Evolutionary conservation across 1,284 basidiomycete species (phyloP), one percentile per base, ranked within the genome.

Genomic region (Leccinum huronense): DNA sequence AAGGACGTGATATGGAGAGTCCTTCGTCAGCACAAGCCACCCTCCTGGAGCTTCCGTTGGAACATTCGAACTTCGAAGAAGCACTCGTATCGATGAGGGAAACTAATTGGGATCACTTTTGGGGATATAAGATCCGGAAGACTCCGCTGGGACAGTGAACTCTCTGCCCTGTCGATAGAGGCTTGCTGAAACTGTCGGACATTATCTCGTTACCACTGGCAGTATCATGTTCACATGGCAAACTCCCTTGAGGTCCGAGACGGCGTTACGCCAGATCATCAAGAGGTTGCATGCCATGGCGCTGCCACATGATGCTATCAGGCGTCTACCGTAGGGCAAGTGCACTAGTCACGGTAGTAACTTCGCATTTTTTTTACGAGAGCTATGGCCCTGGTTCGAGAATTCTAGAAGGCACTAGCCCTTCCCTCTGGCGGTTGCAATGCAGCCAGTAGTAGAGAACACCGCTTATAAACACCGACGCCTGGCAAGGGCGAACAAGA

Each of bases 91-190:
- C 59, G 57, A 63, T 63, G 67, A 67, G 59, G 14, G 59, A 59
- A 3, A 57, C 61, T 9, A n/a, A 42, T 8, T 9, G 40, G 5
- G 40, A 10, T 2, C 31, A 58, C 36, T 64, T 31, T 67, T 60
- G n/a, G 63, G 51, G 5, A 45, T 67, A 27, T 67, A 67, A 63
- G 64, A 67, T 31, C 2, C 63, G 1, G 59, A 67, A 63, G 67
- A 67, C 31, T 3, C 67, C 1, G 59, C 36, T 2, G 38, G 59
- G n/a, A 19, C 3, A 68, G 60, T 16, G 63, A 66, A n/a, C 16
- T 10, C 60, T 67, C 38, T 65, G 60, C 19, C 60, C 66, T 19
- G 61, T 64, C 1, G 54, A 69, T 19, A 6, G 19, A 34, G 55
- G 59, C 19, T 65, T 42, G 14, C 16, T 69, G 9, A 63, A 57